phyloP scores from a whole-genome alignment of 2,329 filamentous ascomycete genomes.

The Nigrospora oryzae region DNA sequence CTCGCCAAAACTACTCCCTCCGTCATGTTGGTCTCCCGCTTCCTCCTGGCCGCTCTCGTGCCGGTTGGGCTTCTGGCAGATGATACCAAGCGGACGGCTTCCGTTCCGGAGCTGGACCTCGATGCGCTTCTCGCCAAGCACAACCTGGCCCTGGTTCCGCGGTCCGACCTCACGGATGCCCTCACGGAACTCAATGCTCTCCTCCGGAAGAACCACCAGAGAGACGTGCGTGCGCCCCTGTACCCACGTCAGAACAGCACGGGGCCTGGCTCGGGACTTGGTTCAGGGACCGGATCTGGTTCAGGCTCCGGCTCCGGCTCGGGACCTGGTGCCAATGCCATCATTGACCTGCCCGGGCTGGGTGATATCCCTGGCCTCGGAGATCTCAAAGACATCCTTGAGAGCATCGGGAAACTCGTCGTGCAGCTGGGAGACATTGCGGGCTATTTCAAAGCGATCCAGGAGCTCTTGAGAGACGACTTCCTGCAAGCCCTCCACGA shows the following conservation, averaged over 20 bases:
- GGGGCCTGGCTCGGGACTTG: constrained; percentile 6
- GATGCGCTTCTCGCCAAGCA: constrained; percentile 32
- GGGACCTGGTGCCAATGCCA: neutral
- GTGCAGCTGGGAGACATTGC: constrained; percentile 17
- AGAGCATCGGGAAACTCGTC: constrained; percentile 14
- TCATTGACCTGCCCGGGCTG: neutral
- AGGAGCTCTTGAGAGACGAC: constrained; percentile 23
- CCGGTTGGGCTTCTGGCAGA: constrained; percentile 23
- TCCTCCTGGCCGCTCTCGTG: constrained; percentile 24
- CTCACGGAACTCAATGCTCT: constrained; percentile 31
- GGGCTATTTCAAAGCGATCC: constrained; percentile 18
- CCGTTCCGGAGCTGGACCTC: constrained; percentile 25
- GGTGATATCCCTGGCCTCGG: constrained; percentile 14
- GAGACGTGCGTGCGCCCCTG: constrained; percentile 7
- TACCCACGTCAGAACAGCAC: constrained; percentile 16
- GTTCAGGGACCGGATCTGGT: constrained; percentile 4
- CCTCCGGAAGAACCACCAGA: constrained; percentile 23
- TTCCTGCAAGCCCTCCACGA: constrained; percentile 31
- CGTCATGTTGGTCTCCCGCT: constrained; percentile 26
- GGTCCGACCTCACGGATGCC: constrained; percentile 35
- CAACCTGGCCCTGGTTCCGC: constrained; percentile 33
- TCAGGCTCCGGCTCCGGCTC: constrained; percentile 2
- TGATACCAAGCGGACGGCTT: constrained; percentile 12
- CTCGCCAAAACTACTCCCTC: neutral
- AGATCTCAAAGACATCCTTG: constrained; percentile 15